Evolutionary conservation across 257 asterid genomes (phyloP), one percentile per base, ranked within the genome.

Genomic region (Solanum arcanum): DNA sequence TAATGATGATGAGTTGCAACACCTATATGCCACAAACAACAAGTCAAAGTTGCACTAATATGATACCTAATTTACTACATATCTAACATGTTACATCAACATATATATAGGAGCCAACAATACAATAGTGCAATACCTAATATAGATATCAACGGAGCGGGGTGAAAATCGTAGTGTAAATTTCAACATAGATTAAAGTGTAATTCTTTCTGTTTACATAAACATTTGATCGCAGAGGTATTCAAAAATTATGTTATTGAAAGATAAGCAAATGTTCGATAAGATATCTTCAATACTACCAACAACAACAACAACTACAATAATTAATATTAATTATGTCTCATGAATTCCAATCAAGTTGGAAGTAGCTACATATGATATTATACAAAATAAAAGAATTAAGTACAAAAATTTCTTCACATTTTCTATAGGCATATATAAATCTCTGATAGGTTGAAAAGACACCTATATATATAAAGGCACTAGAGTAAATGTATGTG

Each of bases 1-100:
- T 87, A 88, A 92, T 91, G 89, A 92, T 96, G 97, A 92, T 89
- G 93, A 91, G 84, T 90, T 92, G 96, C 94, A 94, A 90, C 92
- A 92, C 90, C 89, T 39, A 60, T 74, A 83, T 15, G 89, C 86
- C 88, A 89, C 91, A 88, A 89, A 41, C 88, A 85, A 77, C 41
- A 93, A 93, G 98, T 95, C 98, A 95, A 94, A 49, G 69, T 96
- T 88, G 90, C 89, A 93, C 92, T 88, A 87, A 86, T 59, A 39
- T 75, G 39, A 25, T 15, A 85, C 78, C 62, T 42, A 42, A 25
- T 85, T 37, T 85, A 42, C 78, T 85, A 64, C 44, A 85, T 47
- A 29, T 70, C 66, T 42, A 49, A 41, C 42, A 83, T 86, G 91
- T 92, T 90, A 89, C 90, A 90, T 88, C 92, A 62, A 37, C 72